Conservation (phyloP, 148 eudicot species). For the Diospyros kaki region DNA sequence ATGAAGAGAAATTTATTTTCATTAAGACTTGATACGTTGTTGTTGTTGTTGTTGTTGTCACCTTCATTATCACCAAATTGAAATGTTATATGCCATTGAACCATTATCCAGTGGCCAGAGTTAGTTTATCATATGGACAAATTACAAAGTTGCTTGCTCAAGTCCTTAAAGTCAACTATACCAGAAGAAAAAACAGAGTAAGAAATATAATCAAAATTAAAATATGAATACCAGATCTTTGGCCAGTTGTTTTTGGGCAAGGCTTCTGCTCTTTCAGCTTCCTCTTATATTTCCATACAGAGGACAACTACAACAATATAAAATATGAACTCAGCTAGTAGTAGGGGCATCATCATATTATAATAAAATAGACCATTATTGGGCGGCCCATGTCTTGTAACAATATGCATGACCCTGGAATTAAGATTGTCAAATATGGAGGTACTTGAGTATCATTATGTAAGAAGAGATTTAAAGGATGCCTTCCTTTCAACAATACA, state of each 20-base stretch:
- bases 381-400: no score
- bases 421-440: no score
- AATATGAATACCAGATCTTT: constrained; percentile 18
- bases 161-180: neutral
- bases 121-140: neutral
- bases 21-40: neutral
- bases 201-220: neutral
- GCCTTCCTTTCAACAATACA: no score
- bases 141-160: neutral
- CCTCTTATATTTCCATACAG: constrained; percentile 48
- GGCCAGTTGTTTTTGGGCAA: constrained; percentile 22
- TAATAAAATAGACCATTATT: neutral
- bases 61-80: no score
- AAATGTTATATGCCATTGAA: no score
- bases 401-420: no score
- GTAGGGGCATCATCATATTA: neutral
- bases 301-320: constrained; percentile 30
- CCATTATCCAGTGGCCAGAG: no score
- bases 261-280: constrained; percentile 45
- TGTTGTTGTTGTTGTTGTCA: no score
- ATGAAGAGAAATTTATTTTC: neutral
- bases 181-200: neutral
- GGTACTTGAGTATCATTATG: no score
- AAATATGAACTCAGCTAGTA: neutral
- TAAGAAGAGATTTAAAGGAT: no score